Percentiles rank a stretch among this genome's conserved stretches.
Evolutionary conservation across 78 protist species (phyloP).

Genomic region (Guillardia theta): DNA sequence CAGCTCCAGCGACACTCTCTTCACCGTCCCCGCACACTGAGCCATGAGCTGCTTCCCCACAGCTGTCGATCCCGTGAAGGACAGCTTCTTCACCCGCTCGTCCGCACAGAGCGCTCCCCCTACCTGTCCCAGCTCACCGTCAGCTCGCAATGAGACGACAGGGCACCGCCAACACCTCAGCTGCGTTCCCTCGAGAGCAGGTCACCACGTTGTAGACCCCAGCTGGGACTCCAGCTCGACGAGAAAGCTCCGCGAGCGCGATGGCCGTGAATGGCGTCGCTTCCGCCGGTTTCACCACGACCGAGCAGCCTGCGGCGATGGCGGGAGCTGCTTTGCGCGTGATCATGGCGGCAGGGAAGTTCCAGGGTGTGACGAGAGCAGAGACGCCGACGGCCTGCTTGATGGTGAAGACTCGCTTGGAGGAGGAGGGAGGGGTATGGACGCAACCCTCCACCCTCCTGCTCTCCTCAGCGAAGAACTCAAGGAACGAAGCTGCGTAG

Average conservation of each 20-base stretch:
- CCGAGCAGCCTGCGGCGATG: conserved; percentile 64
- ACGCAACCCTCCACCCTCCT: background rate
- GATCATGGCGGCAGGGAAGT: conserved; percentile 57
- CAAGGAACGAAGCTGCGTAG: conserved; percentile 10
- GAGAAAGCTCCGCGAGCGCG: conserved; percentile 34
- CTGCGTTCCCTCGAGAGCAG: background rate
- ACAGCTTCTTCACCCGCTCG: conserved; percentile 18
- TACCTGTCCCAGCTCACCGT: background rate
- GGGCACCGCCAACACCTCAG: background rate
- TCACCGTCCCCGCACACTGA: conserved; percentile 36
- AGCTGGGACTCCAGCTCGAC: background rate
- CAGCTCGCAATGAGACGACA: background rate
- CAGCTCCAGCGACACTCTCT: conserved; percentile 49
- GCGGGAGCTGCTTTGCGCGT: conserved; percentile 59
- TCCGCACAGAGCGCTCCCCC: background rate
- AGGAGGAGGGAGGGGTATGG: background rate
- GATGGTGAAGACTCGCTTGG: background rate
- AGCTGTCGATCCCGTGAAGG: conserved; percentile 62
- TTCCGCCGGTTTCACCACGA: conserved; percentile 25
- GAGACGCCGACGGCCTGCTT: background rate
- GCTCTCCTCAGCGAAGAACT: background rate
- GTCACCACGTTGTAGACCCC: background rate
- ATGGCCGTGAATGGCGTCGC: conserved; percentile 45
- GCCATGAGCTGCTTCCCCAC: conserved; percentile 52
- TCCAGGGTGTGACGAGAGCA: conserved; percentile 59